Evolutionary conservation across 2,329 filamentous ascomycete genomes (phyloP).

Genomic region (Dothistroma pini): DNA sequence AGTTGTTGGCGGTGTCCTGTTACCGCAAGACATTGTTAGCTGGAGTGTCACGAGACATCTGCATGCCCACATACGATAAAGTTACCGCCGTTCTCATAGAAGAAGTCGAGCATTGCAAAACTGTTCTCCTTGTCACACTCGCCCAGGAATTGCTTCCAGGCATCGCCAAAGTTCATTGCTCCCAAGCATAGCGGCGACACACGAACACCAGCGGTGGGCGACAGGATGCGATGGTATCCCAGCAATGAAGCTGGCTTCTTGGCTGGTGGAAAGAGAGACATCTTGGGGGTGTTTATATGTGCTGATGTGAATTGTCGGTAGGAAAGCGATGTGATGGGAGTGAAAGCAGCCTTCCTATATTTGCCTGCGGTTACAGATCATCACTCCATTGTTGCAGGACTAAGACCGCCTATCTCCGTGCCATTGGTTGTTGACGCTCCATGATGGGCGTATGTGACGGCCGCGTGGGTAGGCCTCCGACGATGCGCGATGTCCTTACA

Average conservation of each 20-base stretch:
- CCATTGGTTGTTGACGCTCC: background rate
- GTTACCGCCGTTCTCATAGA: slow-evolving; percentile 26
- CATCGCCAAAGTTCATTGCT: slow-evolving; percentile 52
- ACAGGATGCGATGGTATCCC: slow-evolving; percentile 46
- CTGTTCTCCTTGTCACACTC: slow-evolving; percentile 30
- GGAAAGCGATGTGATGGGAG: background rate
- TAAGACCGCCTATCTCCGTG: background rate
- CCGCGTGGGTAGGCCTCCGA: background rate
- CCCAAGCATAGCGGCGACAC: slow-evolving; percentile 54
- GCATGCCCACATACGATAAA: slow-evolving; percentile 3
- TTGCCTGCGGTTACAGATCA: background rate
- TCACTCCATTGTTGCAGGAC: background rate
- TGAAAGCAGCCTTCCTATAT: background rate
- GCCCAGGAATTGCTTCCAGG: slow-evolving; percentile 39
- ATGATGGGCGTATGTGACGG: background rate
- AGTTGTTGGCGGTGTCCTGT: slow-evolving; percentile 30
- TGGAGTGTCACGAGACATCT: background rate
- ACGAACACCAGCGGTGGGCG: slow-evolving; percentile 49
- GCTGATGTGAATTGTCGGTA: background rate
- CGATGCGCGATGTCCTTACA: no score
- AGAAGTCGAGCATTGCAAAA: slow-evolving; percentile 36
- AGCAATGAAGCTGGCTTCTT: slow-evolving; percentile 6
- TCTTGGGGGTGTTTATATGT: background rate
- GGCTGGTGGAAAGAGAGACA: slow-evolving; percentile 11
- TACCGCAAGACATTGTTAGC: background rate